A percentile compares a stretch with the other conserved stretches of the same genome.
These are phyloP conservation scores for Botryotinia convoluta DNA, from an alignment of 2,329 filamentous ascomycete genomes.

Conservation along the genomic window DNA sequence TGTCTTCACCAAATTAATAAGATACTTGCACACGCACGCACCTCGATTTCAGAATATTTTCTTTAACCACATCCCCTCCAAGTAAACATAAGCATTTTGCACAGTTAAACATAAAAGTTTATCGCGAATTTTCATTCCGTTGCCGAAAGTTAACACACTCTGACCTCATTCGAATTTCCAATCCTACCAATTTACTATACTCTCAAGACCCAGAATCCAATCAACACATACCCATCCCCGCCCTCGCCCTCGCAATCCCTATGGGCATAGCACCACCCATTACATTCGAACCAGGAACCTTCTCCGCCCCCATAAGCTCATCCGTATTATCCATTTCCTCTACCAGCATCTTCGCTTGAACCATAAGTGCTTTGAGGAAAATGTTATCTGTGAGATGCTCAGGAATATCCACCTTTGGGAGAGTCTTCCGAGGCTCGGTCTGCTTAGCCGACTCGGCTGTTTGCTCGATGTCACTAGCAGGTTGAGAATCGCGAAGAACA, in stretches of 20 bases:
- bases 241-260: neutral
- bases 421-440: neutral
- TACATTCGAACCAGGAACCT: neutral
- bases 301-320: neutral
- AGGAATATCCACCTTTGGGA: conserved; percentile 28
- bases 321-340: conserved; percentile 34
- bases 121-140: neutral
- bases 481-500: neutral
- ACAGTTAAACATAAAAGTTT: neutral
- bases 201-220: neutral
- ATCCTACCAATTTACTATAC: neutral
- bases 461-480: neutral
- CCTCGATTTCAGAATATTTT: neutral
- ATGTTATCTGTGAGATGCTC: conserved; percentile 27
- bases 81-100: no score
- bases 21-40: no score
- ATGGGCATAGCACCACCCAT: neutral
- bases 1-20: neutral
- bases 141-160: fast-evolving
- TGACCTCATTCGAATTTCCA: neutral
- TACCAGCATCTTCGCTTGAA: conserved; percentile 28
- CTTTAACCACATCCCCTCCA: no score
- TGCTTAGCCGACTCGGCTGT: conserved; percentile 12
- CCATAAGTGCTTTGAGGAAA: conserved; percentile 28
- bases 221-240: neutral